Evolutionary conservation across 768 basidiomycete genomes (phyloP), one percentile per base, ranked within the genome.

Genomic region (Sarcodon aspratus): DNA sequence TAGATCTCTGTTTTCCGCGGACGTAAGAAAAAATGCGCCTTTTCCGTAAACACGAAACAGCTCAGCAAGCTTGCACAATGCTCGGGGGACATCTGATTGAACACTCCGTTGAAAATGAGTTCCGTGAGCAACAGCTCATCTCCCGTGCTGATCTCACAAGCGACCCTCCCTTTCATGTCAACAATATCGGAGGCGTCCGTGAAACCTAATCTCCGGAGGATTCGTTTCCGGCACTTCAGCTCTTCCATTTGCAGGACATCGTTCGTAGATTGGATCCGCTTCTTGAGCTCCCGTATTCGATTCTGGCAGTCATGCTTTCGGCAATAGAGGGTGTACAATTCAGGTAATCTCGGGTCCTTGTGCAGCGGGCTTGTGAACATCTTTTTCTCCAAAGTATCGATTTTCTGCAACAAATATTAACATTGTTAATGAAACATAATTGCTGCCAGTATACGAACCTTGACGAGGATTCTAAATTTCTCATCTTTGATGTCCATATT

Each of bases 31-130:
- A 17, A 49, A 51, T 70, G 18, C 49, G 87, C 95, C 80, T 97
- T 98, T 65, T 99, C 96, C 3, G 82, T 77, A 65, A 98, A 98
- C 33, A 99, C 96, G 61, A 99, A 99, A 61, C 95, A 98, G 59
- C 92, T 95, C 12, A 98, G 69, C n/a, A 99, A 62, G 2, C 90
- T 86, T 0, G 95, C 94, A 59, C 85, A 90, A 50, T 97, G 91
- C 57, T 97, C 94, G 0, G 96, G 95, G 1, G 75, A 69, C 44
- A 99, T 64, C 3, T 86, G 62, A 59, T 96, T 97, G 75, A 99
- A 99, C 17, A 82, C 85, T 49, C 96, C 96, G 52, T 96, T 92
- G 74, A 99, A 98, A 51, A 99, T 84, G 59, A 99, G 76, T 65
- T 98, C 96, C 1, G 96, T 99, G 53, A 99, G 73, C 33, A 99